These are phyloP conservation scores for Cyclostephanos invisitatus DNA, from an alignment of 108 stramenopile species.

Conservation along the genomic window DNA sequence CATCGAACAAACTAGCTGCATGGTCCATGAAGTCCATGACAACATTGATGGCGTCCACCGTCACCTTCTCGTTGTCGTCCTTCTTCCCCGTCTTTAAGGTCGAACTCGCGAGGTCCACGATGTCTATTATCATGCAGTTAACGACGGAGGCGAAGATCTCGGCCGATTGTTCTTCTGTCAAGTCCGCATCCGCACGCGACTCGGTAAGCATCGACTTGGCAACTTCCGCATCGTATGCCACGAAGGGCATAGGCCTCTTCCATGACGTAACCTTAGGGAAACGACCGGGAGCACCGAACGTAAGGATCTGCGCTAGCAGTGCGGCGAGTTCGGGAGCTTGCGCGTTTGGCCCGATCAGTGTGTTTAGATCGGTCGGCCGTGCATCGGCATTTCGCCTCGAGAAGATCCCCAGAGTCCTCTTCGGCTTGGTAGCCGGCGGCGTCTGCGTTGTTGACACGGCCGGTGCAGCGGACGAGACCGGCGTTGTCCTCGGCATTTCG, in stretches of 20 bases:
- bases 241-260: conserved; percentile 79
- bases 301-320: conserved; percentile 74
- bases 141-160: conserved; percentile 87
- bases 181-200: conserved; percentile 42
- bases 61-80: conserved; percentile 59
- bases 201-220: conserved; percentile 60
- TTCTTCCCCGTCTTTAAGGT: conserved; percentile 74
- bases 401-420: conserved; percentile 64
- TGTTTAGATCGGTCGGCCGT: conserved; percentile 66
- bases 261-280: conserved; percentile 64
- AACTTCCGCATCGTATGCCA: conserved; percentile 63
- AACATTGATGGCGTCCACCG: conserved; percentile 74
- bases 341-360: conserved; percentile 53
- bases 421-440: conserved; percentile 48
- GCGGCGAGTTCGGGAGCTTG: conserved; percentile 72
- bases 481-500: conserved; percentile 6
- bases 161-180: conserved; percentile 70
- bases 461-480: conserved; percentile 10
- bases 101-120: conserved; percentile 84
- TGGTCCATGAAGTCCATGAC: conserved; percentile 89
- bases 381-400: conserved; percentile 63
- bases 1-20: conserved; percentile 76
- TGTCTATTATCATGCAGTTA: conserved; percentile 90
- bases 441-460: conserved; percentile 14
- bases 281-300: conserved; percentile 88